A percentile compares a stretch with the other conserved stretches of the same genome.
phyloP scores from a whole-genome alignment of 1,284 basidiomycete species.

The Leucoagaricus sp. region DNA sequence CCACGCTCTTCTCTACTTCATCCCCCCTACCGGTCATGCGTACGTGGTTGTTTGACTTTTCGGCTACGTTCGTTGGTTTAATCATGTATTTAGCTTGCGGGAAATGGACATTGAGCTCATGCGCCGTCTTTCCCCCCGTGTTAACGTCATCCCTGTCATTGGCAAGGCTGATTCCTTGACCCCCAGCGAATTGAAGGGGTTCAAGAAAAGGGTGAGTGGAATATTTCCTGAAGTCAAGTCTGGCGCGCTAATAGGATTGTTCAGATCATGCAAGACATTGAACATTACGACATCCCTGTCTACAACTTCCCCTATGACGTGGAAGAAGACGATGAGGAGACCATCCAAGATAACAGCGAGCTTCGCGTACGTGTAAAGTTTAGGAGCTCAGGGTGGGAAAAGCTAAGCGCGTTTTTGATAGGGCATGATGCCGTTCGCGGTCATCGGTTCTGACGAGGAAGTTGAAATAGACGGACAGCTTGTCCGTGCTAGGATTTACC shows the following conservation, averaged over 20 bases:
- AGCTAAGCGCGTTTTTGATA: conserved; percentile 30
- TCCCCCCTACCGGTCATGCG: conserved; percentile 77
- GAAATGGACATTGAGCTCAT: conserved; percentile 99
- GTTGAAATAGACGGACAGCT: conserved; percentile 91
- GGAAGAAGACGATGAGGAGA: conserved; percentile 99
- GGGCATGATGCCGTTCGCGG: conserved; percentile 93
- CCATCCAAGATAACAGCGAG: conserved; percentile 96
- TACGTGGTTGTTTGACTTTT: conserved; percentile 34
- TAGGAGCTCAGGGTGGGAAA: not conserved
- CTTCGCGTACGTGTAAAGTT: conserved; percentile 63
- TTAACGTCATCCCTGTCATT: conserved; percentile 99
- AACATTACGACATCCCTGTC: conserved; percentile 97
- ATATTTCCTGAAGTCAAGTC: conserved; percentile 1
- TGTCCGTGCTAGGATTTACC: conserved; percentile 92
- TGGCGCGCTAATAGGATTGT: conserved; percentile 3
- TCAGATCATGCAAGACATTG: conserved; percentile 99
- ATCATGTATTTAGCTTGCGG: conserved; percentile 62
- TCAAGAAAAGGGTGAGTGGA: conserved; percentile 89
- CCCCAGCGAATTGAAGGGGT: conserved; percentile 86
- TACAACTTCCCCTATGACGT: conserved; percentile 99
- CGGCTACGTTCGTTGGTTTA: not conserved
- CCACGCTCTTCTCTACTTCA: conserved; percentile 97
- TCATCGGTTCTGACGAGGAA: conserved; percentile 97
- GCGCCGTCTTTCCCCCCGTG: conserved; percentile 93
- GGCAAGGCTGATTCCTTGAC: conserved; percentile 98